Conservation (phyloP, 2,329 filamentous ascomycete species). For the Colletotrichum coccodes region DNA sequence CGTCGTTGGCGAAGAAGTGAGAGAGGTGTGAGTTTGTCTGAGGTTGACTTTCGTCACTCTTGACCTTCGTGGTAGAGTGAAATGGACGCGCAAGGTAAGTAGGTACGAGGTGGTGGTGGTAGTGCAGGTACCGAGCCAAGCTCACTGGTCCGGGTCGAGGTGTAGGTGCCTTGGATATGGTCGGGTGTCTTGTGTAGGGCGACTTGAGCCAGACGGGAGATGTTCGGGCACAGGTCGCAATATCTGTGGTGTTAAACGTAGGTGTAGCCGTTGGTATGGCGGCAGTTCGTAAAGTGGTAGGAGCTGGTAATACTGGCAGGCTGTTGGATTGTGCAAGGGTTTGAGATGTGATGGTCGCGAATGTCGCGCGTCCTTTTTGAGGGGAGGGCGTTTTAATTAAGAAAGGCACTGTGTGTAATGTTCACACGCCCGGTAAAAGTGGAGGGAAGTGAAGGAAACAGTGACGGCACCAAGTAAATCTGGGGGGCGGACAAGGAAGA, state of each 20-base stretch:
- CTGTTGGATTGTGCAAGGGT: slow-evolving; percentile 26
- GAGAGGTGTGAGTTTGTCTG: neutral
- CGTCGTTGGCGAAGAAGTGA: neutral
- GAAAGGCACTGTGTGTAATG: slow-evolving; percentile 7
- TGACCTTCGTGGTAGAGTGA: neutral
- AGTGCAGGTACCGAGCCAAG: neutral
- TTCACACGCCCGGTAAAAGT: neutral
- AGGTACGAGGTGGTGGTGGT: neutral
- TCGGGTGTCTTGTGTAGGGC: neutral
- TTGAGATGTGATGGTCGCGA: slow-evolving; percentile 24
- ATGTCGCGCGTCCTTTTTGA: slow-evolving; percentile 29
- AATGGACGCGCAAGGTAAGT: neutral
- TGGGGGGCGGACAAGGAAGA: neutral
- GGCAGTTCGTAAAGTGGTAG: neutral
- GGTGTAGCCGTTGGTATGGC: neutral
- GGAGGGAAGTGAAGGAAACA: neutral
- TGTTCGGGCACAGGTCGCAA: neutral
- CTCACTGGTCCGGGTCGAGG: neutral
- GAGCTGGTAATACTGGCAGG: slow-evolving; percentile 15
- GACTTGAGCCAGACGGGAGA: neutral
- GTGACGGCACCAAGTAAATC: neutral
- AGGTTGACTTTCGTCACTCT: neutral
- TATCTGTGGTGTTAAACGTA: neutral
- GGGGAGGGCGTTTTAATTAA: slow-evolving; percentile 27
- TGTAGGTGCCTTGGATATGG: neutral